phyloP scores from a whole-genome alignment of 83 land plant genomes.

The Thuja plicata region DNA sequence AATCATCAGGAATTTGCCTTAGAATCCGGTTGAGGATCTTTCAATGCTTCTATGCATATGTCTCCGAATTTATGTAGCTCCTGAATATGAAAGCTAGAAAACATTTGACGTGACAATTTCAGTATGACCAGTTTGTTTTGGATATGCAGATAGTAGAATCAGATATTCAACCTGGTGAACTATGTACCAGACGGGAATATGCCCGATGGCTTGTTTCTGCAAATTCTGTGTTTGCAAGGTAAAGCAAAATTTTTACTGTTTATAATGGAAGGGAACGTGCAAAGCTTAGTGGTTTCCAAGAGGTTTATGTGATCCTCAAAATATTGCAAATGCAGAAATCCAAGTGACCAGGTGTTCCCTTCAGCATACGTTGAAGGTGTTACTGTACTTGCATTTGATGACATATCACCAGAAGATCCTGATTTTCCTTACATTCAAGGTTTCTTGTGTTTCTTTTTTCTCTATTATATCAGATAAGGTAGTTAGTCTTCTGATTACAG shows the following conservation, averaged over 20 bases:
- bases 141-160: constrained; percentile 75
- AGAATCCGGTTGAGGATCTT: too few species aligned
- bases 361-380: constrained; percentile 53
- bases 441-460: constrained; percentile 20
- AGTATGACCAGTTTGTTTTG: not conserved
- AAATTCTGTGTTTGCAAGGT: constrained; percentile 85
- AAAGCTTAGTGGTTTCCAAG: constrained; percentile 2
- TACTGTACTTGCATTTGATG: constrained; percentile 68
- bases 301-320: not conserved
- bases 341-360: constrained; percentile 55
- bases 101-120: not conserved
- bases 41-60: not conserved
- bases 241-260: not conserved
- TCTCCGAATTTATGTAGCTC: not conserved
- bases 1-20: too few species aligned
- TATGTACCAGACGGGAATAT: constrained; percentile 91
- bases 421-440: constrained; percentile 90
- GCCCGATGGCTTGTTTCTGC: constrained; percentile 95
- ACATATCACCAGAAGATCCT: constrained; percentile 63
- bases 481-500: constrained; percentile 6
- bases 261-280: not conserved
- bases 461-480: not conserved
- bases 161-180: constrained; percentile 67
- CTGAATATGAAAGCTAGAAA: not conserved
- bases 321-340: constrained; percentile 42